Percentiles rank a stretch among this genome's conserved stretches.
These are phyloP conservation scores for Pythium apleroticum DNA, from an alignment of 352 stramenopile species.

Conservation along the genomic window DNA sequence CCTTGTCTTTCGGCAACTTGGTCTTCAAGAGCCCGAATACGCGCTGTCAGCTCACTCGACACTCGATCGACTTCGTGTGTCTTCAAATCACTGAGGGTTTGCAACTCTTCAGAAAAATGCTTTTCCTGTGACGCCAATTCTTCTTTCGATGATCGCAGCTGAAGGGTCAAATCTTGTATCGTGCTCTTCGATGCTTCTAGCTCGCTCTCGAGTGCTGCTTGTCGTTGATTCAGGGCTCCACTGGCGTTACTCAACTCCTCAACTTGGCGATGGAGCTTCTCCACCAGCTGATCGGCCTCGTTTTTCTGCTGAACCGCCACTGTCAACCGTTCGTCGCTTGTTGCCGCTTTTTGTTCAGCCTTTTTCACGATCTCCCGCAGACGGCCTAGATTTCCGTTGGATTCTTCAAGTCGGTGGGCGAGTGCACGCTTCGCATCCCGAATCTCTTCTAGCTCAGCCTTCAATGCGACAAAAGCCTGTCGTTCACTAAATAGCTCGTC, in stretches of 20 bases:
- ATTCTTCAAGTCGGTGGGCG: slow-evolving; percentile 61
- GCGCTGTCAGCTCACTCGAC: slow-evolving; percentile 9
- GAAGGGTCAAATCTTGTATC: neutral
- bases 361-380: slow-evolving; percentile 51
- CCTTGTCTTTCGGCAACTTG: slow-evolving; percentile 15
- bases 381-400: slow-evolving; percentile 65
- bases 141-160: slow-evolving; percentile 3
- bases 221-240: neutral
- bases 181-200: neutral
- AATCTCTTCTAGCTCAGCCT: slow-evolving; percentile 48
- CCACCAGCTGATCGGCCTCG: slow-evolving; percentile 1
- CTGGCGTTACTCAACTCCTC: neutral
- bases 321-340: slow-evolving; percentile 34
- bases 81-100: slow-evolving; percentile 8
- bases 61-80: slow-evolving; percentile 12
- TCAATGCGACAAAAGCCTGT: slow-evolving; percentile 52
- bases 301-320: slow-evolving; percentile 9
- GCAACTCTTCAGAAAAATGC: slow-evolving; percentile 4
- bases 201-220: slow-evolving; percentile 11
- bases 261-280: neutral
- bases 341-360: slow-evolving; percentile 31
- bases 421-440: slow-evolving; percentile 46
- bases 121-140: slow-evolving; percentile 7
- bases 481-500: slow-evolving; percentile 51
- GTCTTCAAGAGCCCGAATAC: slow-evolving; percentile 14